These are phyloP conservation scores for Dalbergia oliveri DNA, from an alignment of 306 rosid genomes.

Conservation along the genomic window DNA sequence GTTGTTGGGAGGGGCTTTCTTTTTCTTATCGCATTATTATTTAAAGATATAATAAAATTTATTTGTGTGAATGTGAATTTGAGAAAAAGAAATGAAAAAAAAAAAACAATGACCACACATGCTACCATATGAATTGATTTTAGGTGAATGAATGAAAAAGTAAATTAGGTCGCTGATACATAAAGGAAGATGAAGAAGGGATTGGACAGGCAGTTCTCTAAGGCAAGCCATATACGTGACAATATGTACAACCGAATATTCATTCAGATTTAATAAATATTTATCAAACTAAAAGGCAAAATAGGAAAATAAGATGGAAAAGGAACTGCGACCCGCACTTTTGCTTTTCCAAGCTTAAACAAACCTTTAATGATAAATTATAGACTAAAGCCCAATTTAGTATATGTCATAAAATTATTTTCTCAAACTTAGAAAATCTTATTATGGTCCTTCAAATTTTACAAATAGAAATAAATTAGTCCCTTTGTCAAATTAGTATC, in stretches of 20 bases:
- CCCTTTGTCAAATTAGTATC: too few relatives aligned
- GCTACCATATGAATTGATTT: slow-evolving; percentile 46
- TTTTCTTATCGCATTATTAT: slow-evolving; percentile 42
- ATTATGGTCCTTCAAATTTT: too few relatives aligned
- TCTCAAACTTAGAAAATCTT: too few relatives aligned
- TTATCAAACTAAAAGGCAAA: not conserved
- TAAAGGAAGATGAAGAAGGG: slow-evolving; percentile 60
- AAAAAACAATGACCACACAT: slow-evolving; percentile 56
- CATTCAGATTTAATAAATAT: not conserved
- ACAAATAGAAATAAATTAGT: too few relatives aligned
- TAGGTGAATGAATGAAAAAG: slow-evolving; percentile 75
- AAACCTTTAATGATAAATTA: slow-evolving; percentile 29
- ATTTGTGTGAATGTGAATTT: slow-evolving; percentile 50
- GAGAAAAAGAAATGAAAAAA: slow-evolving; percentile 52
- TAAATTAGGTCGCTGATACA: slow-evolving; percentile 77
- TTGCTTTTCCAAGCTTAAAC: slow-evolving; percentile 47
- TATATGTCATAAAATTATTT: too few relatives aligned
- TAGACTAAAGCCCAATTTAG: too few relatives aligned
- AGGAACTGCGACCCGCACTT: slow-evolving; percentile 40
- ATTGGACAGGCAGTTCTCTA: slow-evolving; percentile 52
- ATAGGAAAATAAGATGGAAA: slow-evolving; percentile 30
- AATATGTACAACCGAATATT: slow-evolving; percentile 23
- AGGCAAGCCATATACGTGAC: slow-evolving; percentile 55
- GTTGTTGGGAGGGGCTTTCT: slow-evolving; percentile 72
- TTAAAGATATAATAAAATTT: slow-evolving; percentile 5